Percentiles rank a stretch among this genome's conserved stretches.
phyloP scores from a whole-genome alignment of 805 yeast species.

The Ogataea dorogensis region DNA sequence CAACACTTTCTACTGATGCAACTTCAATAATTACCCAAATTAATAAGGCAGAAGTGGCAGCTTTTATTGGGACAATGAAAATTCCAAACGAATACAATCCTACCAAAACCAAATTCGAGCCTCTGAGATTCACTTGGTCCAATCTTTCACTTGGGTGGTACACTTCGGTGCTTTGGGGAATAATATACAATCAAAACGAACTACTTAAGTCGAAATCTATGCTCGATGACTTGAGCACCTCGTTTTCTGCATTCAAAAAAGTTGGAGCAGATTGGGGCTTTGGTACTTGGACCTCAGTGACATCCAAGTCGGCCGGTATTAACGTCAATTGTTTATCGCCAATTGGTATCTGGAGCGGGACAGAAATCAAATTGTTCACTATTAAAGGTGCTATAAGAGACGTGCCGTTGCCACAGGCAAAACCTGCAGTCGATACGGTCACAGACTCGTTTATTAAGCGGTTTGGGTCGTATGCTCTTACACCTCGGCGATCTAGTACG shows the following conservation, averaged over 20 bases:
- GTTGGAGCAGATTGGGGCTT: constrained; percentile 38
- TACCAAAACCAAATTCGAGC: constrained; percentile 39
- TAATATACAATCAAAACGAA: constrained; percentile 44
- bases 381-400: constrained; percentile 24
- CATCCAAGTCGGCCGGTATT: constrained; percentile 6
- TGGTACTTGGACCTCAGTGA: constrained; percentile 21
- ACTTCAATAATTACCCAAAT: constrained; percentile 40
- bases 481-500: constrained; percentile 27
- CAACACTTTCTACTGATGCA: constrained; percentile 31
- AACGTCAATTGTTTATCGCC: constrained; percentile 18
- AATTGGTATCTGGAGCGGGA: constrained; percentile 44
- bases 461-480: constrained; percentile 42
- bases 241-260: constrained; percentile 32
- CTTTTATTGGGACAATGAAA: constrained; percentile 12
- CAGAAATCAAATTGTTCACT: constrained; percentile 44
- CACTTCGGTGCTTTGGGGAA: constrained; percentile 60
- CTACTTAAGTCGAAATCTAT: constrained; percentile 30
- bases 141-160: constrained; percentile 73
- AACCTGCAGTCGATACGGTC: constrained; percentile 46
- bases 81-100: constrained; percentile 42
- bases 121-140: constrained; percentile 62
- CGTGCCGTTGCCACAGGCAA: constrained; percentile 33
- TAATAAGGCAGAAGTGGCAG: constrained; percentile 34
- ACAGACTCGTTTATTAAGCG: constrained; percentile 49
- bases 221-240: constrained; percentile 36